Evolutionary conservation across 2,329 filamentous ascomycete genomes (phyloP).

Genomic region (Rutstroemia sp.): DNA sequence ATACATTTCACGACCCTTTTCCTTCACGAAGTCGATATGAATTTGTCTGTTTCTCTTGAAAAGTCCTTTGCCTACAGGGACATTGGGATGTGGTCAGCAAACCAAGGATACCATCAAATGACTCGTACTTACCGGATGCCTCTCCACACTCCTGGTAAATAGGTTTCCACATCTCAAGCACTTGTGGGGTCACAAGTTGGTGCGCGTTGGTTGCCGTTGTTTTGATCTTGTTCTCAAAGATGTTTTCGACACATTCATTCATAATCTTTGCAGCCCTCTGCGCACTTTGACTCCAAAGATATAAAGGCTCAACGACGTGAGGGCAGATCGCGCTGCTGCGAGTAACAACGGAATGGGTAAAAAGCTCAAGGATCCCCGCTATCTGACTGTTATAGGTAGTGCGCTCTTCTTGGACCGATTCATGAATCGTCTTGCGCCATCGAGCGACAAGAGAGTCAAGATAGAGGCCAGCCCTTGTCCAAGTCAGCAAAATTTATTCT

Average conservation of each 20-base stretch:
- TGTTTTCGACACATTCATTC: background rate
- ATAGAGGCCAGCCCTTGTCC: background rate
- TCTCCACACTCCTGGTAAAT: slow-evolving; percentile 7
- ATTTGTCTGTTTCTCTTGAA: slow-evolving; percentile 11
- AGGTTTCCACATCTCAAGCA: background rate
- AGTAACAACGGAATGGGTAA: background rate
- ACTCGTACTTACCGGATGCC: slow-evolving; percentile 3
- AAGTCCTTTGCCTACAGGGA: slow-evolving; percentile 8
- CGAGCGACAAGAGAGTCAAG: background rate
- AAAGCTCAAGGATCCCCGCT: background rate
- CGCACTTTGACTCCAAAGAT: background rate
- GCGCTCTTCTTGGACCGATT: background rate
- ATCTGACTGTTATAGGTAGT: background rate
- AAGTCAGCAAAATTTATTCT: background rate
- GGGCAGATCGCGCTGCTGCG: background rate
- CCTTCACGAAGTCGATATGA: slow-evolving; percentile 3
- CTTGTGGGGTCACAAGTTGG: background rate
- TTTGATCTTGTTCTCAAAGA: background rate
- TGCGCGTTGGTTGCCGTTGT: background rate
- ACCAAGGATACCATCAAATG: background rate
- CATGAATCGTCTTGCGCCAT: background rate
- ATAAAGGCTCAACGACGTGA: background rate
- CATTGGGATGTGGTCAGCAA: background rate
- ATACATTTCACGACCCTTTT: slow-evolving; percentile 9
- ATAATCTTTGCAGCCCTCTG: background rate